phyloP scores from a whole-genome alignment of 495 filamentous ascomycete species.

The Daldinia concentrica region DNA sequence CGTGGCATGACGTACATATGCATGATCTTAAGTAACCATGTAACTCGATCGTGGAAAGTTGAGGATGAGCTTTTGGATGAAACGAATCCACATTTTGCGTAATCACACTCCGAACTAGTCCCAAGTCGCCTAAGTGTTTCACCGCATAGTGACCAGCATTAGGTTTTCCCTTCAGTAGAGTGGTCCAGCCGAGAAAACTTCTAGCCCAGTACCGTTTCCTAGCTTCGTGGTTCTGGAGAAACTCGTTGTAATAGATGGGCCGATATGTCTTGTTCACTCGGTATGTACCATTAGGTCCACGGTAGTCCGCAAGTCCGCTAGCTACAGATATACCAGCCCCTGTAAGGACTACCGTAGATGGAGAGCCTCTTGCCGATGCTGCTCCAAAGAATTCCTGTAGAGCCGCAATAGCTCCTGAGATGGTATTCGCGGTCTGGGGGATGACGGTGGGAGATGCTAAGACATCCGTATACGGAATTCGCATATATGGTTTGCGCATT shows the following conservation, averaged over 20 bases:
- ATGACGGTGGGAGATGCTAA: slow-evolving; percentile 81
- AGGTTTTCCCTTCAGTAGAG: slow-evolving; percentile 76
- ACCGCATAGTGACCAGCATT: slow-evolving; percentile 85
- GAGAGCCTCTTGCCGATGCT: slow-evolving; percentile 58
- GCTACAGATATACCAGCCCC: slow-evolving; percentile 95
- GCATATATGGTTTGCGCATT: slow-evolving; percentile 76
- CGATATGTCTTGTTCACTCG: slow-evolving; percentile 86
- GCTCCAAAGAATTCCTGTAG: slow-evolving; percentile 76
- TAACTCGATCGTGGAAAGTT: slow-evolving; percentile 79
- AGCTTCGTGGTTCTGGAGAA: slow-evolving; percentile 80
- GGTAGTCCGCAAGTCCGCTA: slow-evolving; percentile 92
- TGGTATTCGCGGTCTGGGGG: slow-evolving; percentile 72
- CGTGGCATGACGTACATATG: slow-evolving; percentile 80
- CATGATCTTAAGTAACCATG: slow-evolving; percentile 88
- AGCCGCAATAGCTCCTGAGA: slow-evolving; percentile 78
- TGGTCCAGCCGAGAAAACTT: slow-evolving; percentile 92
- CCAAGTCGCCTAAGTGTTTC: slow-evolving; percentile 71
- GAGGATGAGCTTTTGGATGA: slow-evolving; percentile 79
- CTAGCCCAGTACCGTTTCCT: slow-evolving; percentile 96
- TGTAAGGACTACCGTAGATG: slow-evolving; percentile 74
- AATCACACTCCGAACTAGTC: slow-evolving; percentile 77
- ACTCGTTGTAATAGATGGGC: slow-evolving; percentile 94
- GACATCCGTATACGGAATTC: slow-evolving; percentile 89
- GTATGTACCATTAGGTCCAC: slow-evolving; percentile 90
- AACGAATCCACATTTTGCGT: slow-evolving; percentile 99